phyloP scores from a whole-genome alignment of 1,139 yeast species.

The Diutina siamensis region DNA sequence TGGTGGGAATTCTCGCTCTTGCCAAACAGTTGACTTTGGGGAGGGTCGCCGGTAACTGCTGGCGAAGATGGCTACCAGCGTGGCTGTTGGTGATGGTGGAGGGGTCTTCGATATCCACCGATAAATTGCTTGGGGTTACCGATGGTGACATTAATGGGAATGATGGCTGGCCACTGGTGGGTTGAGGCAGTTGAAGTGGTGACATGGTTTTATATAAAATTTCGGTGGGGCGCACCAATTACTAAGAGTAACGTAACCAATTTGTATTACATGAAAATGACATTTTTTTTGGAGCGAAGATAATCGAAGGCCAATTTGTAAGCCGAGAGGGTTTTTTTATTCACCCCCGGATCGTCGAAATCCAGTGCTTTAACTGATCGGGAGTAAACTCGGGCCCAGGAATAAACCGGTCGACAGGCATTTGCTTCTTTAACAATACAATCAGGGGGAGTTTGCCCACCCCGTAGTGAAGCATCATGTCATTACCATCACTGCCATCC shows the following conservation, averaged over 20 bases:
- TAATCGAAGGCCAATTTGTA: no score
- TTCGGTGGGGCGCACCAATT: neutral
- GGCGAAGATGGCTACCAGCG: neutral
- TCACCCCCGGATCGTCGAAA: conserved; percentile 14
- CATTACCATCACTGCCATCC: conserved; percentile 53
- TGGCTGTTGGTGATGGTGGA: neutral
- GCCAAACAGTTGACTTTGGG: conserved; percentile 85
- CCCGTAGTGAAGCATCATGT: conserved; percentile 45
- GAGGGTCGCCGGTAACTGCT: conserved; percentile 13
- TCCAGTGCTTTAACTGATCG: conserved; percentile 45
- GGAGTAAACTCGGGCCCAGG: conserved; percentile 39
- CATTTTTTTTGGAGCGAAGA: no score
- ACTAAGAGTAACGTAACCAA: neutral
- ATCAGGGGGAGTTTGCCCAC: conserved; percentile 54
- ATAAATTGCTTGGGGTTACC: neutral
- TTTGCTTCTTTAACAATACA: conserved; percentile 55
- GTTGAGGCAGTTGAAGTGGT: neutral
- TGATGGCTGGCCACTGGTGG: neutral
- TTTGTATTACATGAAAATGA: no score
- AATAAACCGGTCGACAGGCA: conserved; percentile 42
- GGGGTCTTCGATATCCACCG: neutral
- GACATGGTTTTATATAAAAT: neutral
- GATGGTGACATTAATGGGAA: conserved; percentile 4
- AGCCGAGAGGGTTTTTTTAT: neutral
- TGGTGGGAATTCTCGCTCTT: conserved; percentile 89